These are phyloP conservation scores for Umbelopsis sp. DNA, from an alignment of 192 early-diverging fungal species.

Conservation along the genomic window DNA sequence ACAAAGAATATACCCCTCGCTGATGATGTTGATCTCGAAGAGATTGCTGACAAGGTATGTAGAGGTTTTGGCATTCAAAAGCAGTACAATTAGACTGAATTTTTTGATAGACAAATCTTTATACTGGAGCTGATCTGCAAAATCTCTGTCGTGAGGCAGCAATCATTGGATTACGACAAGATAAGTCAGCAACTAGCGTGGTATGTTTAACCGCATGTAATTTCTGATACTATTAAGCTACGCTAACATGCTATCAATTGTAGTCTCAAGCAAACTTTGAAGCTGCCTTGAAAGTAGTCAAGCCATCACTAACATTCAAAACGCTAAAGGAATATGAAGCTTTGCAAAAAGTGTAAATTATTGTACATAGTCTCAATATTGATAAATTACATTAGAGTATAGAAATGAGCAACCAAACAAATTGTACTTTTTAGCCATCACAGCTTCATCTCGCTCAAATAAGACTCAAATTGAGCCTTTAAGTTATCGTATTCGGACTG, in stretches of 20 bases:
- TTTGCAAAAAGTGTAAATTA: conserved; percentile 21
- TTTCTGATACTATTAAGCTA: not conserved
- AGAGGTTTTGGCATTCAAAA: not conserved
- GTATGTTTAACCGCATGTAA: conserved; percentile 17
- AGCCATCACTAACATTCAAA: conserved; percentile 65
- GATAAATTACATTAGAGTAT: not conserved
- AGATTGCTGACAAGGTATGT: conserved; percentile 50
- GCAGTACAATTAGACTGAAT: not conserved
- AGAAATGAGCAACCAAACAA: not conserved
- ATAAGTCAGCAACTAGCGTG: conserved; percentile 23
- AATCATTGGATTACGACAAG: conserved; percentile 44
- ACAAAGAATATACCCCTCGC: conserved; percentile 51
- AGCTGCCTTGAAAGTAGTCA: conserved; percentile 53
- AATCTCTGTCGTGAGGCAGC: conserved; percentile 61
- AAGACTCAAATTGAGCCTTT: conserved; percentile 11
- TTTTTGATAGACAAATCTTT: conserved; percentile 51
- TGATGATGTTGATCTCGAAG: conserved; percentile 53
- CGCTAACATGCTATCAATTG: conserved; percentile 2
- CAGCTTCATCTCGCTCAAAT: conserved; percentile 19
- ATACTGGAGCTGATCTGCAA: conserved; percentile 56
- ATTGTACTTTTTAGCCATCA: not conserved
- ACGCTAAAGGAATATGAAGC: conserved; percentile 62
- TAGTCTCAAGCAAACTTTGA: conserved; percentile 54
- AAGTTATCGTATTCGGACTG: conserved; percentile 12
- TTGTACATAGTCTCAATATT: conserved; percentile 9